Base-by-base conservation (phyloP, 2,329 filamentous ascomycete genomes). In the Sarocladium strictum region DNA sequence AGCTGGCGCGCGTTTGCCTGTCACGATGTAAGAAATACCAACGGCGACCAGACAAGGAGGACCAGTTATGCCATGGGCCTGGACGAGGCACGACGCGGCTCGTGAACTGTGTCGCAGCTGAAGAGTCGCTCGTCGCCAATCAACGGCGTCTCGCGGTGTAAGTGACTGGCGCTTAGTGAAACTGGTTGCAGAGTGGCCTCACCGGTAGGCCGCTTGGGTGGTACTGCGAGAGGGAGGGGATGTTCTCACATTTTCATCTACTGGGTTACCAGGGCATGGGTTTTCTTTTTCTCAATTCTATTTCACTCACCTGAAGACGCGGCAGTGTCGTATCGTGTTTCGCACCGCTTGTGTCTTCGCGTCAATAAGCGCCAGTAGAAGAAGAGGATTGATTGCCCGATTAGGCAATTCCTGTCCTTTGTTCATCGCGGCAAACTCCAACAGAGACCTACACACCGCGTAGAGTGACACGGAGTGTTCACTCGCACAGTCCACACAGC, bases 131-230 rank as follows among this genome's bases (percentile, higher is more conserved):
- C 7, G 50, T 40, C 23, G 50, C 50, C 50, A 53, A 53, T 53
- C 50, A 33, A 19, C 40, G 19, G 33, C 17, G 29, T 17, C 15
- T 27, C 7, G 49, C 6, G 17, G 3, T 27, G 19, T 51, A 10
- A 23, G 19, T 27, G 50, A 27, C n/a, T 19, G 33, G 50, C 50
- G 50, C 50, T 3, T 53, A 53, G 32, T 38, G 50, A 53, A 53
- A 53, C 50, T 21, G n/a, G n/a, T n/a, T 14, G n/a, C 43, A 43
- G 38, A 32, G 29, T 32, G 29, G 29, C 17, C 17, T 15, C 17
- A 7, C 35, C 35, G 15, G 35, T n/a, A 38, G 35, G 17, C 15
- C 35, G 35, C 35, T 15, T 38, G 35, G 9, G n/a, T 38, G 35
- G 12, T 38, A 19, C 35, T 10, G 5, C 17, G 35, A n/a, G 6